phyloP scores from a whole-genome alignment of 176 grass and related monocot species.

The Aegilops speltoides region DNA sequence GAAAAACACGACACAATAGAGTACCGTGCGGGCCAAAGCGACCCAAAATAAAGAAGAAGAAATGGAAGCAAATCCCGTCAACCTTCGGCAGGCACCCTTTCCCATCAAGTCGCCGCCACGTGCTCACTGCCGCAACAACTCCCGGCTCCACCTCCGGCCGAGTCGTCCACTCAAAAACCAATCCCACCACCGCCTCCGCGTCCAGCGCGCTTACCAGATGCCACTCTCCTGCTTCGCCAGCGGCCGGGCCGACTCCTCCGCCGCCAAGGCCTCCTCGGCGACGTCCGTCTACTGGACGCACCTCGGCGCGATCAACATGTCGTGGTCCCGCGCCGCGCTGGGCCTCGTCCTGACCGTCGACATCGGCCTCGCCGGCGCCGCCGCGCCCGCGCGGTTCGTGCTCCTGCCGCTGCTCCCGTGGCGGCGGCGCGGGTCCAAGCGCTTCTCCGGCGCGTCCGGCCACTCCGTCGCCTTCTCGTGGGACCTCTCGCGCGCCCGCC shows the following conservation, averaged over 20 bases:
- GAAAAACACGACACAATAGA: not conserved
- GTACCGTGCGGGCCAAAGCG: not conserved
- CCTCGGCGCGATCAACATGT: conserved; percentile 36
- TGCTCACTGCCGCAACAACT: conserved; percentile 28
- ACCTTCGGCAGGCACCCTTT: not conserved
- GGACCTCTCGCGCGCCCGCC: conserved; percentile 56
- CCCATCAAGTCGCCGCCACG: conserved; percentile 30
- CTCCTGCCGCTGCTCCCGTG: conserved; percentile 48
- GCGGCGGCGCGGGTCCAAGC: conserved; percentile 37
- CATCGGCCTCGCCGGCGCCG: conserved; percentile 15
- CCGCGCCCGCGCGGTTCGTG: conserved; percentile 22
- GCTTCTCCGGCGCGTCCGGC: conserved; percentile 16
- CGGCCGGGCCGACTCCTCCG: not conserved
- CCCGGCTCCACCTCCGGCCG: not conserved
- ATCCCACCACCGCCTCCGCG: not conserved
- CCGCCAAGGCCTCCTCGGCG: conserved; percentile 21
- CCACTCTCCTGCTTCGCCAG: conserved; percentile 49
- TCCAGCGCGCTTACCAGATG: conserved; percentile 19
- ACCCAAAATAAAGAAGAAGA: not conserved
- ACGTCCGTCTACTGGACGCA: conserved; percentile 67
- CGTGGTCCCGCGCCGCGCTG: conserved; percentile 43
- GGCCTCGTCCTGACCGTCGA: conserved; percentile 45
- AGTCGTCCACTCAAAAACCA: not conserved
- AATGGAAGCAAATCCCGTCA: conserved; percentile 9
- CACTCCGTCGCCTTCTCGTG: conserved; percentile 47